Conservation (phyloP, 306 rosid genomes). For the Elaeagnus macrophylla region DNA sequence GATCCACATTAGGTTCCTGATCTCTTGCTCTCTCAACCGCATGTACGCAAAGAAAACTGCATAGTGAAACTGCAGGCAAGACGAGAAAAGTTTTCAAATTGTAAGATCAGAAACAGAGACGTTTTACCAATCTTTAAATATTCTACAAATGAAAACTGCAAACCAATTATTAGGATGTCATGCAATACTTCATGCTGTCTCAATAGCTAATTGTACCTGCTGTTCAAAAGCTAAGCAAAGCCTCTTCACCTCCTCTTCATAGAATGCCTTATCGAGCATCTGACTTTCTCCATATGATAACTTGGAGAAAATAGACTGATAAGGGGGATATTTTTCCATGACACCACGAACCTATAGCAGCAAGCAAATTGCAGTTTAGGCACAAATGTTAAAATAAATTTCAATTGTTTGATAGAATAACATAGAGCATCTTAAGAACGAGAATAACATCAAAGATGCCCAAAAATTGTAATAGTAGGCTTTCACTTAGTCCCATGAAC, state of each 20-base stretch:
- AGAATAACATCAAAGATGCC: too few relatives aligned
- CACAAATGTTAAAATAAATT: too few relatives aligned
- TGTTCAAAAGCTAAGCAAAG: constrained; percentile 93
- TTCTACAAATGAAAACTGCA: too few relatives aligned
- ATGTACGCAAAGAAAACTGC: constrained; percentile 93
- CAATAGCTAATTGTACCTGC: constrained; percentile 40
- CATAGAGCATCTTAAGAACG: too few relatives aligned
- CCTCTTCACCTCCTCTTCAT: constrained; percentile 99
- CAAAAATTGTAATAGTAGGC: too few relatives aligned
- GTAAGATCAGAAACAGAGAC: too few relatives aligned
- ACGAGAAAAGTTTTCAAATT: too few relatives aligned
- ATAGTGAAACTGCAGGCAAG: constrained; percentile 75
- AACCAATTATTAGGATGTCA: too few relatives aligned
- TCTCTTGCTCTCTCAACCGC: constrained; percentile 98
- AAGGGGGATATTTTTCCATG: constrained; percentile 93
- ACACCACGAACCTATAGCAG: constrained; percentile 66
- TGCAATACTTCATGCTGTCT: too few relatives aligned
- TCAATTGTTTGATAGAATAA: too few relatives aligned
- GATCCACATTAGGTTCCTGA: constrained; percentile 95
- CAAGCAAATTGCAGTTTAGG: constrained; percentile 1
- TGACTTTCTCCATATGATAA: constrained; percentile 92
- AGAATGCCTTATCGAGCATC: constrained; percentile 97
- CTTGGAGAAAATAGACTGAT: constrained; percentile 81
- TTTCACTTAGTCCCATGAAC: neutral
- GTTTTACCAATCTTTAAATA: too few relatives aligned